phyloP scores from a whole-genome alignment of 352 stramenopile genomes.

The Globisporangium nodosum region DNA sequence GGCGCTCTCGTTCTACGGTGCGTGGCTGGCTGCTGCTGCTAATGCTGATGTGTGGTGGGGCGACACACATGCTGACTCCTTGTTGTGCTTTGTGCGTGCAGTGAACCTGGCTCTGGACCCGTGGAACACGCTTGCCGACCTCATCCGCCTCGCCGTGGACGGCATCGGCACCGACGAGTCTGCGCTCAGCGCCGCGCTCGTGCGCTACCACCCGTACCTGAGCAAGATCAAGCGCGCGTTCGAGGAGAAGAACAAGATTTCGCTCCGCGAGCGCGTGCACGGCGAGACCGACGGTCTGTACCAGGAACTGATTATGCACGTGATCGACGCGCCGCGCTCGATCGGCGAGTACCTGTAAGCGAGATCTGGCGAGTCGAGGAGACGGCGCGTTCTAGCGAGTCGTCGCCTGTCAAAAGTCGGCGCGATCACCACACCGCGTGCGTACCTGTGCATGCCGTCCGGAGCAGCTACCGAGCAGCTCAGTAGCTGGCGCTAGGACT shows the following conservation, averaged over 20 bases:
- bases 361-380: no score
- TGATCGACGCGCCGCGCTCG: slow-evolving; percentile 21
- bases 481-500: no score
- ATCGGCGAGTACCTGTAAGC: slow-evolving; percentile 10
- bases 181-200: slow-evolving; percentile 18
- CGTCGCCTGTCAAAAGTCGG: no score
- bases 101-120: no score
- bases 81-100: no score
- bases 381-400: no score
- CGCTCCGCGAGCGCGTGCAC: slow-evolving; percentile 33
- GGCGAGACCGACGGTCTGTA: slow-evolving; percentile 31
- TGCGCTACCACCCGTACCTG: slow-evolving; percentile 26
- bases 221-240: slow-evolving; percentile 21
- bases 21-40: slow-evolving; percentile 23
- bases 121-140: slow-evolving; percentile 22
- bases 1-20: slow-evolving; percentile 19
- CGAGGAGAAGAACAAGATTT: slow-evolving; percentile 25
- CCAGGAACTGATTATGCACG: slow-evolving; percentile 21
- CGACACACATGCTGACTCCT: no score
- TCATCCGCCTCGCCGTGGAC: slow-evolving; percentile 38
- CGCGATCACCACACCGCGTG: no score
- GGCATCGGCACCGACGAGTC: slow-evolving; percentile 34
- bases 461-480: background rate
- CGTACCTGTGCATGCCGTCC: background rate
- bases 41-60: no score